Conservation (phyloP, 1,139 yeast genomes). For the Blastobotrys aristatus region DNA sequence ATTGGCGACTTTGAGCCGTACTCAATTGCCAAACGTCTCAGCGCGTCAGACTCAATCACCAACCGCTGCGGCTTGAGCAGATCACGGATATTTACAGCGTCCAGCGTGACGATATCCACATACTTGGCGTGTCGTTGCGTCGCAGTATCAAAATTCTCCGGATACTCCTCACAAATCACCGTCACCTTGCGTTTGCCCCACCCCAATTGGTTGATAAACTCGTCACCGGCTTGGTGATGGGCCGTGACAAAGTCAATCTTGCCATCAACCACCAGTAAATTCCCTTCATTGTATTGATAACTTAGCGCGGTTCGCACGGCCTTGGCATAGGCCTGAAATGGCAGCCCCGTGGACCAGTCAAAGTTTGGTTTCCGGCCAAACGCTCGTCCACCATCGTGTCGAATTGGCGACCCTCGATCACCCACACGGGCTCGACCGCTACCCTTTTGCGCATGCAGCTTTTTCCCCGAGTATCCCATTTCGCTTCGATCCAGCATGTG, state of each 20-base stretch:
- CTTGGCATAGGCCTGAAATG: constrained; percentile 61
- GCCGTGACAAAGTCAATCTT: constrained; percentile 47
- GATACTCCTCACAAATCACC: constrained; percentile 57
- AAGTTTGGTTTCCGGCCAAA: constrained; percentile 81
- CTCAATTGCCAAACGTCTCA: constrained; percentile 43
- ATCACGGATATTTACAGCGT: constrained; percentile 80
- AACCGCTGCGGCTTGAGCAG: constrained; percentile 74
- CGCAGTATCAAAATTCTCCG: constrained; percentile 49
- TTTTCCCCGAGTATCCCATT: constrained; percentile 78
- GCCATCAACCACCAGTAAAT: constrained; percentile 63
- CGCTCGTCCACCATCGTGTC: constrained; percentile 87
- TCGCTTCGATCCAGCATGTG: constrained; percentile 83
- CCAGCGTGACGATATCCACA: constrained; percentile 66
- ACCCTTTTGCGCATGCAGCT: constrained; percentile 87
- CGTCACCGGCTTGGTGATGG: constrained; percentile 49
- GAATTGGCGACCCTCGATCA: constrained; percentile 89
- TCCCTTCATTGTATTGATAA: constrained; percentile 71
- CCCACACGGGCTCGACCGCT: constrained; percentile 94
- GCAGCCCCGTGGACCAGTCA: constrained; percentile 80
- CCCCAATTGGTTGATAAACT: constrained; percentile 55
- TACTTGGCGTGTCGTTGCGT: constrained; percentile 39
- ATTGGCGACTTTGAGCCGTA: constrained; percentile 17
- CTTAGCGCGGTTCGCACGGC: constrained; percentile 83
- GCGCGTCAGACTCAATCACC: constrained; percentile 68
- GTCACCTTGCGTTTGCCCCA: constrained; percentile 54